Evolutionary conservation across 2,329 filamentous ascomycete species (phyloP).

Genomic region (Pseudogymnoascus sp.): DNA sequence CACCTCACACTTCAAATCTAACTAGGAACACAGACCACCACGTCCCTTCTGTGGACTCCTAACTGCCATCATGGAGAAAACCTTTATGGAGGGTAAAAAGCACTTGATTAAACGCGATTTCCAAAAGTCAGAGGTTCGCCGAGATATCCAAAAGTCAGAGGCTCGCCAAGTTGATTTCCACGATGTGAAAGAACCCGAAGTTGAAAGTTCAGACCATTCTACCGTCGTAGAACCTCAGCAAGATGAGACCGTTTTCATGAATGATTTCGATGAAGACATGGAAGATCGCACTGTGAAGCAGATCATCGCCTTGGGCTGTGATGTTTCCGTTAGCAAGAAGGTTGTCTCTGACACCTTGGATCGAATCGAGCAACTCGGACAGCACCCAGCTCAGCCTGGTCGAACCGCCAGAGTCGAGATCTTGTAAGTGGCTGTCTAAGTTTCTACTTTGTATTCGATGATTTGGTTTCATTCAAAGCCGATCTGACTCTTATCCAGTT

Average conservation of each 20-base stretch:
- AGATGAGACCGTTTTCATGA: conserved; percentile 21
- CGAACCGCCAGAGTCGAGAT: neutral
- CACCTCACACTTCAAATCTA: neutral
- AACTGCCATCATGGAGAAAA: neutral
- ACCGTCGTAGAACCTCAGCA: neutral
- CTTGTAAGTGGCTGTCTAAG: neutral
- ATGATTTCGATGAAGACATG: conserved; percentile 19
- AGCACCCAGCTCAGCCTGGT: conserved; percentile 21
- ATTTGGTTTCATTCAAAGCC: neutral
- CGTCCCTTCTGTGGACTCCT: neutral
- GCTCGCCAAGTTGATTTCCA: neutral
- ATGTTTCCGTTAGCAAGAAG: conserved; percentile 45
- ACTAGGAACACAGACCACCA: neutral
- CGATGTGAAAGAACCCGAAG: neutral
- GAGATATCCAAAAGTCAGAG: neutral
- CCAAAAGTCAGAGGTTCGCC: neutral
- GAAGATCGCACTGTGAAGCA: conserved; percentile 44
- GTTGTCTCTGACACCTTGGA: conserved; percentile 43
- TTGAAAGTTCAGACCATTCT: neutral
- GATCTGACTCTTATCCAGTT: conserved; percentile 34
- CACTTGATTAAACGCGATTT: neutral
- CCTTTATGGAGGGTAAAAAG: neutral
- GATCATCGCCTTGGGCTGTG: conserved; percentile 53
- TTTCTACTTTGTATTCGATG: conserved; percentile 10
- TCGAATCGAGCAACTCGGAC: conserved; percentile 50